Evolutionary conservation across 208 protist species (phyloP).

Genomic region (Leishmania mexicana): DNA sequence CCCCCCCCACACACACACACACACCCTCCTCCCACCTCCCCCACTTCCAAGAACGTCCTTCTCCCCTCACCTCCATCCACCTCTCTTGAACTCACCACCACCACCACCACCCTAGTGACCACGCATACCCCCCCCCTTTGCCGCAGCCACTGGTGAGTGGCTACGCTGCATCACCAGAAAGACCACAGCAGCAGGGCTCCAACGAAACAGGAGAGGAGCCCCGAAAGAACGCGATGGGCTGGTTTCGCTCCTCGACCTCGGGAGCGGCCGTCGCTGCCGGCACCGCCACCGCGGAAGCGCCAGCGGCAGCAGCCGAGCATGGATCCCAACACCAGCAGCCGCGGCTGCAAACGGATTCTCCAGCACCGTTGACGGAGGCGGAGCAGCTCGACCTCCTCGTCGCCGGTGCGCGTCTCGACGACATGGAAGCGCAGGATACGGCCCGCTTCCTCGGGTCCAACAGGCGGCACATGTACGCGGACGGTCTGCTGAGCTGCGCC

Average conservation of each 20-base stretch:
- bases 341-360: not conserved
- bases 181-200: not conserved
- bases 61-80: not conserved
- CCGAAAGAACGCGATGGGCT: slow-evolving; percentile 4
- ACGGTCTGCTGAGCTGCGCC: slow-evolving; percentile 47
- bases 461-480: slow-evolving; percentile 54
- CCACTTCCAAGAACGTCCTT: not conserved
- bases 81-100: not conserved
- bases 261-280: not conserved
- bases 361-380: slow-evolving; percentile 20
- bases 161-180: not conserved
- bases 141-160: not conserved
- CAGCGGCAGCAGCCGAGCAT: not conserved
- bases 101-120: not conserved
- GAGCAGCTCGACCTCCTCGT: slow-evolving; percentile 55
- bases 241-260: slow-evolving; percentile 9
- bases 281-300: not conserved
- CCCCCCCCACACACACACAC: not conserved
- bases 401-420: slow-evolving; percentile 44
- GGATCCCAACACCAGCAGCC: slow-evolving; percentile 8
- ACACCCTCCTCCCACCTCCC: too few relatives aligned
- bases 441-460: slow-evolving; percentile 53
- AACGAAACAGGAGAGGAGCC: not conserved
- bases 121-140: not conserved
- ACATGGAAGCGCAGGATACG: slow-evolving; percentile 26